Percentiles rank a stretch among this genome's conserved stretches.
These are phyloP conservation scores for Puccinia coronata DNA, from an alignment of 1,284 basidiomycete genomes.

Conservation along the genomic window DNA sequence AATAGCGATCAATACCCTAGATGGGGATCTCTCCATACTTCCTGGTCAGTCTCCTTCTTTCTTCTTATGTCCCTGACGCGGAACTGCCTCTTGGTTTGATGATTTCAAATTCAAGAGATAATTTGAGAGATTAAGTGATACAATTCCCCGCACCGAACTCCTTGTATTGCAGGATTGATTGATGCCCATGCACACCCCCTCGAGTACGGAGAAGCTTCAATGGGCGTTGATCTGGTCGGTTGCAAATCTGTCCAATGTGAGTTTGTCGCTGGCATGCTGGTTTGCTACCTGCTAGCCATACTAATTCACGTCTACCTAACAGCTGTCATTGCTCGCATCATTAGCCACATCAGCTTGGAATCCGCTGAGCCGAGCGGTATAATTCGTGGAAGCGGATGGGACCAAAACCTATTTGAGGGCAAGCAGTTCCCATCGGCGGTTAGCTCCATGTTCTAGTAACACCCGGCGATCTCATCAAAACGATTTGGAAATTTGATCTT, in stretches of 20 bases:
- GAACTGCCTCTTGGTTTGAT: too few species aligned
- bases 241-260: slow-evolving; percentile 51
- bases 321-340: slow-evolving; percentile 53
- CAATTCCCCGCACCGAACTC: too few species aligned
- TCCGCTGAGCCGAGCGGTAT: slow-evolving; percentile 52
- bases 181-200: slow-evolving; percentile 57
- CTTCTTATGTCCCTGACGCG: not conserved
- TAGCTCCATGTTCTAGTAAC: not conserved
- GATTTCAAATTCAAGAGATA: too few species aligned
- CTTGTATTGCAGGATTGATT: slow-evolving; percentile 52
- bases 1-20: not conserved
- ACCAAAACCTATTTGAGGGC: slow-evolving; percentile 55
- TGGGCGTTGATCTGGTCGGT: slow-evolving; percentile 54
- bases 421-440: slow-evolving; percentile 53
- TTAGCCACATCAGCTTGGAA: slow-evolving; percentile 51
- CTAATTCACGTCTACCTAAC: too few species aligned
- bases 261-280: not conserved
- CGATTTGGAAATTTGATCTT: too few species aligned
- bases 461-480: too few species aligned
- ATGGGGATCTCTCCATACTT: slow-evolving; percentile 8
- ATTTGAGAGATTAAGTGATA: too few species aligned
- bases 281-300: not conserved
- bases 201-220: slow-evolving; percentile 54
- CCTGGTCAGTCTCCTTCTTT: not conserved
- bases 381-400: slow-evolving; percentile 56